Evolutionary conservation across 106 monocot genomes (phyloP).

Genomic region (Agapanthus africanus): DNA sequence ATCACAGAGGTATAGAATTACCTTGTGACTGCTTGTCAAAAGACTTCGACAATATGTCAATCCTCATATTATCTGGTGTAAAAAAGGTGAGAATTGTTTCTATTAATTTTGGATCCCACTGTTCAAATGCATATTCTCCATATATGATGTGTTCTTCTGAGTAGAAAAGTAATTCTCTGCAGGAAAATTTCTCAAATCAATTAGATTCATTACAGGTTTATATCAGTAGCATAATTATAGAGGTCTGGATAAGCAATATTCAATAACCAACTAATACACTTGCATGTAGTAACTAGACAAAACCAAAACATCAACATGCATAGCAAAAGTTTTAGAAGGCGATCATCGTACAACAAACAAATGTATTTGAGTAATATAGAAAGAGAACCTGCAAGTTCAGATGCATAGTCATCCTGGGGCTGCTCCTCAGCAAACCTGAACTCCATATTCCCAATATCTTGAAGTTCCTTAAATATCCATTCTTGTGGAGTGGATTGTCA

Average conservation of each 20-base stretch:
- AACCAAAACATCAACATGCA: too few species aligned
- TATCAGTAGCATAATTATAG: too few species aligned
- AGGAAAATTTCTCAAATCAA: constrained; percentile 27
- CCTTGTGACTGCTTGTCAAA: constrained; percentile 77
- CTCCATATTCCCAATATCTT: constrained; percentile 93
- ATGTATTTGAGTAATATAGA: too few species aligned
- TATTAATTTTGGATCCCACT: constrained; percentile 79
- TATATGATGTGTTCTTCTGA: constrained; percentile 78
- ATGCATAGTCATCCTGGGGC: constrained; percentile 92
- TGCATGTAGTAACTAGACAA: too few species aligned
- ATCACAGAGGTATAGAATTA: constrained; percentile 23
- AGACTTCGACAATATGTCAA: constrained; percentile 67
- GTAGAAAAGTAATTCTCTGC: constrained; percentile 85
- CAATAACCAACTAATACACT: too few species aligned
- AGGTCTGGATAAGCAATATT: too few species aligned
- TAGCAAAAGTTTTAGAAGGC: too few species aligned
- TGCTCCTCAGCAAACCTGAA: constrained; percentile 96
- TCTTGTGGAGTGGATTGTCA: constrained; percentile 65
- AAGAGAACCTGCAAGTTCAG: constrained; percentile 86
- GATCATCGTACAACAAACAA: too few species aligned
- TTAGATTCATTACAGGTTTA: too few species aligned
- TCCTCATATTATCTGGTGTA: constrained; percentile 82
- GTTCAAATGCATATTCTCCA: constrained; percentile 92
- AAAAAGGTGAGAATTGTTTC: constrained; percentile 63
- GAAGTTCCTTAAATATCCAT: constrained; percentile 97